Percentiles rank a stretch among this genome's conserved stretches.
Conservation (phyloP, 2,329 filamentous ascomycete genomes). For the Cercospora sojina region DNA sequence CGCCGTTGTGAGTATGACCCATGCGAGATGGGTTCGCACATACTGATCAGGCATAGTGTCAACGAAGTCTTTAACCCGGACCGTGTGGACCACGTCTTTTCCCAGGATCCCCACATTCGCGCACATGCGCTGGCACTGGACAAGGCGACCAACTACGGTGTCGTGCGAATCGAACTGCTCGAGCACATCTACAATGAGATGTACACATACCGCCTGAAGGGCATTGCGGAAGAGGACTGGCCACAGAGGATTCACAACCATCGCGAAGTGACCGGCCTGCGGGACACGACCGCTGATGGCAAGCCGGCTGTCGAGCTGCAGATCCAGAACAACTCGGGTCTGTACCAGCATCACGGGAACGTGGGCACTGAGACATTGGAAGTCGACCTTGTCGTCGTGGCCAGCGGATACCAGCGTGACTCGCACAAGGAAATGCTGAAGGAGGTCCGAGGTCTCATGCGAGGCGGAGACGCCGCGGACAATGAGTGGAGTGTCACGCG, state of each 20-base stretch:
- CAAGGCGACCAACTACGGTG: conserved; percentile 87
- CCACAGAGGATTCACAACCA: conserved; percentile 75
- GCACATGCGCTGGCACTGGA: conserved; percentile 64
- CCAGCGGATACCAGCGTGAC: conserved; percentile 80
- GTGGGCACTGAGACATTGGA: conserved; percentile 59
- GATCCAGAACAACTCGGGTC: conserved; percentile 53
- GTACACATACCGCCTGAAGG: conserved; percentile 77
- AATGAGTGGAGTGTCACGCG: conserved; percentile 67
- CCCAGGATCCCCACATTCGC: conserved; percentile 63
- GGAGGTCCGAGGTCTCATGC: conserved; percentile 64
- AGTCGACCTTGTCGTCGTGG: conserved; percentile 79
- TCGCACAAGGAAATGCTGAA: conserved; percentile 75
- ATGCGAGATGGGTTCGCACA: conserved; percentile 34
- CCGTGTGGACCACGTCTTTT: conserved; percentile 74
- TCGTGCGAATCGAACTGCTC: conserved; percentile 86
- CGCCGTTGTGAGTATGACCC: conserved; percentile 63
- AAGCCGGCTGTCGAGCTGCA: conserved; percentile 57
- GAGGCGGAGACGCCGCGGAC: conserved; percentile 48
- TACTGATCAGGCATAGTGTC: conserved; percentile 57
- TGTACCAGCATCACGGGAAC: conserved; percentile 44
- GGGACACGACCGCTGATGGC: conserved; percentile 29
- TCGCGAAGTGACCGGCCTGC: conserved; percentile 62
- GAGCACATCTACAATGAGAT: conserved; percentile 84
- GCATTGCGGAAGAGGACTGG: conserved; percentile 72
- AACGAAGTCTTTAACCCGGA: conserved; percentile 96